These are phyloP conservation scores for Xylariaceae sp. DNA, from an alignment of 2,329 filamentous ascomycete species.

Conservation along the genomic window DNA sequence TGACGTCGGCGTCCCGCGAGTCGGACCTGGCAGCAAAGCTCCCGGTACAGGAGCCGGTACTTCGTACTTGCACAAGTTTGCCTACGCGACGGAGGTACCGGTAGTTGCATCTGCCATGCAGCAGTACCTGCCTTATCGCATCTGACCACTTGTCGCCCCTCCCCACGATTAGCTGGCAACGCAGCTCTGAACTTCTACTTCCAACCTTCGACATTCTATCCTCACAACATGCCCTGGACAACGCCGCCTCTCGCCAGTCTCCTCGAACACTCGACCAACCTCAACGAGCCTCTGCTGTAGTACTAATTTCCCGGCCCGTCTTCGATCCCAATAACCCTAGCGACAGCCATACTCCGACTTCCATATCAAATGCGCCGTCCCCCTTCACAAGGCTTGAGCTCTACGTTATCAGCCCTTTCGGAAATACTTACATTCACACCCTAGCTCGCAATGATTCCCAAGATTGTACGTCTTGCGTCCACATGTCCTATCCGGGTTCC, in stretches of 20 bases:
- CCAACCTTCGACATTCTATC: not conserved
- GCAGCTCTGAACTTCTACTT: too few relatives aligned
- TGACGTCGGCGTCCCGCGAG: conserved; percentile 9
- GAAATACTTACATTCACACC: not conserved
- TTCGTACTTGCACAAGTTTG: too few relatives aligned
- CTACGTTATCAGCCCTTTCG: not conserved
- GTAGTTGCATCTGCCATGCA: not conserved
- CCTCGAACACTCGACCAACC: not conserved
- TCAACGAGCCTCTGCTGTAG: not conserved
- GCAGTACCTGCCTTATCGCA: not conserved
- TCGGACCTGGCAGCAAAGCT: too few relatives aligned
- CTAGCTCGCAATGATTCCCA: conserved; percentile 27
- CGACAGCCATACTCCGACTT: conserved; percentile 2
- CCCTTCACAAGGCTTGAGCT: conserved; percentile 11
- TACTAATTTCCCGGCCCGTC: not conserved
- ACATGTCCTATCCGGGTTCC: not conserved
- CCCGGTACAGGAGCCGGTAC: too few relatives aligned
- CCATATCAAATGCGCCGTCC: conserved; percentile 24
- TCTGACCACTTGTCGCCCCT: not conserved
- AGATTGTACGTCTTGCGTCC: conserved; percentile 27
- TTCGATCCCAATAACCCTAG: not conserved
- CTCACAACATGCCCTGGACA: not conserved
- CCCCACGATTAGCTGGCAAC: not conserved
- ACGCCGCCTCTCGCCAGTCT: not conserved
- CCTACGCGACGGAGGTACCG: too few relatives aligned